These are phyloP conservation scores for Danielia oregonensis DNA, from an alignment of 805 yeast species.

Conservation along the genomic window DNA sequence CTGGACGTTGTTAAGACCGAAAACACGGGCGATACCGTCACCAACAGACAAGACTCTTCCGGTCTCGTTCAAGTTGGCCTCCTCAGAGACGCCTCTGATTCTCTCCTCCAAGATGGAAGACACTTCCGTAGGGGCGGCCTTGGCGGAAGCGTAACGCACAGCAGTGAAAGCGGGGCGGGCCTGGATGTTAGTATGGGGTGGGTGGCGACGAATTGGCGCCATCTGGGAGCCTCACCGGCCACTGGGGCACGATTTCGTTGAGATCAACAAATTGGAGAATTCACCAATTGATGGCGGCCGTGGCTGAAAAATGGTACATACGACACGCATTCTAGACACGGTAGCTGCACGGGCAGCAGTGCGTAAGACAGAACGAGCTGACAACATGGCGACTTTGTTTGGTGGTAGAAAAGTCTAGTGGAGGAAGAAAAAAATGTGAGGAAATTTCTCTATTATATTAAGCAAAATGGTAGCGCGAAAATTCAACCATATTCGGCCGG, in stretches of 20 bases:
- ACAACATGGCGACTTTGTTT: constrained; percentile 55
- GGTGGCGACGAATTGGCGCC: background rate
- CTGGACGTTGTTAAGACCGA: constrained; percentile 98
- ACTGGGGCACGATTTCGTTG: background rate
- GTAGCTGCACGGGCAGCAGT: constrained; percentile 74
- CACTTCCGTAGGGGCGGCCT: constrained; percentile 99
- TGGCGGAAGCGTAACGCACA: constrained; percentile 87
- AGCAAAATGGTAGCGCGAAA: constrained; percentile 16
- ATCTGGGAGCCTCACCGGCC: too few relatives aligned
- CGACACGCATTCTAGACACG: constrained; percentile 26
- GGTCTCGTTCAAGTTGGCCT: constrained; percentile 96
- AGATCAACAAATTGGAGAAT: background rate
- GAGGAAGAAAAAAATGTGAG: constrained; percentile 11
- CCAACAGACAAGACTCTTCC: constrained; percentile 99
- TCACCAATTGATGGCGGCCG: background rate
- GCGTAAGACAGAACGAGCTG: constrained; percentile 82
- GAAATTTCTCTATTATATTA: constrained; percentile 15
- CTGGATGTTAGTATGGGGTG: constrained; percentile 39
- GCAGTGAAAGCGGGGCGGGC: constrained; percentile 71
- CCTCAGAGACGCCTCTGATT: constrained; percentile 98
- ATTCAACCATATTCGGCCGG: constrained; percentile 19
- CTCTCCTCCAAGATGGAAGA: constrained; percentile 98
- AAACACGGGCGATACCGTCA: constrained; percentile 99
- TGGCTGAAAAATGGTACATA: too few relatives aligned
- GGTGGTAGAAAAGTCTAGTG: constrained; percentile 14